Evolutionary conservation across 306 rosid genomes (phyloP).

Genomic region (Abrus precatorius): DNA sequence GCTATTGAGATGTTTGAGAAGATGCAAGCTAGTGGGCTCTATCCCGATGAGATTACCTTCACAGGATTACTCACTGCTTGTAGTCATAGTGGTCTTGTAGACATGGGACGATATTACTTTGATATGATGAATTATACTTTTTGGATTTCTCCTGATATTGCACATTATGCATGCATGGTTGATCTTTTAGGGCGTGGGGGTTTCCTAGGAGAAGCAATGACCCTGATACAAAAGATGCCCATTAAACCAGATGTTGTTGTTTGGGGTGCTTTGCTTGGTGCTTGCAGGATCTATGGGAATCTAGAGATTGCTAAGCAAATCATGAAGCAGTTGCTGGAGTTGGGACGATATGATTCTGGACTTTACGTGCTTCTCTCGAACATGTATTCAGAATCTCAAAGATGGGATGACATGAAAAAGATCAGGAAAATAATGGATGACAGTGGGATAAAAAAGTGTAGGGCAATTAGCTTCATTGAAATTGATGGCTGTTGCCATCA

Average conservation of each 20-base stretch:
- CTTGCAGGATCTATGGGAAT: constrained; percentile 72
- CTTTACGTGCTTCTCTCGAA: constrained; percentile 75
- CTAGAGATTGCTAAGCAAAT: constrained; percentile 67
- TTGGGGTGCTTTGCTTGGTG: constrained; percentile 86
- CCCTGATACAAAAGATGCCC: constrained; percentile 68
- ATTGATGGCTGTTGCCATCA: constrained; percentile 57
- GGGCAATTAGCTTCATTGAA: constrained; percentile 73
- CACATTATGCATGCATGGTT: constrained; percentile 83
- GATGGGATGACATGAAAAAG: constrained; percentile 76
- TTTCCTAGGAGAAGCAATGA: constrained; percentile 65
- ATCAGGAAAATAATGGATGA: constrained; percentile 71
- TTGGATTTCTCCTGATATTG: constrained; percentile 62
- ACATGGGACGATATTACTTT: constrained; percentile 64
- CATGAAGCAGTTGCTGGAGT: constrained; percentile 72
- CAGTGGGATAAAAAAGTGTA: constrained; percentile 62
- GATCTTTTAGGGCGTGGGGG: constrained; percentile 82
- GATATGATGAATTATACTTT: constrained; percentile 60
- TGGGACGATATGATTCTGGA: constrained; percentile 66
- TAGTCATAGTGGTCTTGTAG: constrained; percentile 72
- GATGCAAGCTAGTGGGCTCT: constrained; percentile 59
- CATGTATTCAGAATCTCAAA: constrained; percentile 73
- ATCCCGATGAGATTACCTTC: constrained; percentile 81
- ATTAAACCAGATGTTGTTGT: constrained; percentile 74
- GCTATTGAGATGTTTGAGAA: constrained; percentile 63
- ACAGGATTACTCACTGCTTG: constrained; percentile 83